These are phyloP conservation scores for Xylariaceae sp. DNA, from an alignment of 2,329 filamentous ascomycete genomes.

Conservation along the genomic window DNA sequence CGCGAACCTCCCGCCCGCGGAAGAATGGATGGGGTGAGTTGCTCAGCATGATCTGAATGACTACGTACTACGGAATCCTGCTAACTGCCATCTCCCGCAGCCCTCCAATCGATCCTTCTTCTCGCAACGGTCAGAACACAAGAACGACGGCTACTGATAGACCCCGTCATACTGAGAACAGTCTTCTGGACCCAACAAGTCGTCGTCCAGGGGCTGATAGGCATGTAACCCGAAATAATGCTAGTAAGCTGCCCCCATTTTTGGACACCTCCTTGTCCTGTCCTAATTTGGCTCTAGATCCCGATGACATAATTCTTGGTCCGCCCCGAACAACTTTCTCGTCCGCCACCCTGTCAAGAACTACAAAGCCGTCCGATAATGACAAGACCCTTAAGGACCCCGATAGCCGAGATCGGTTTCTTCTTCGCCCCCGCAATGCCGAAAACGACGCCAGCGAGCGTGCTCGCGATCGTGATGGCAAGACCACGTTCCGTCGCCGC, in stretches of 20 bases:
- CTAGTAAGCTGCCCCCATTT: conserved; percentile 42
- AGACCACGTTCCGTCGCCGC: conserved; percentile 47
- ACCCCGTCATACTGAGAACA: conserved; percentile 40
- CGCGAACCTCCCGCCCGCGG: conserved; percentile 69
- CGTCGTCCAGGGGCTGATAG: conserved; percentile 49
- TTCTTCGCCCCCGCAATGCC: conserved; percentile 49
- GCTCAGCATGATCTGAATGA: background rate
- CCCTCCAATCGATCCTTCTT: conserved; percentile 40
- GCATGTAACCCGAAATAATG: conserved; percentile 50
- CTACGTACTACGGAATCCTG: conserved; percentile 2
- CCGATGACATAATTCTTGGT: conserved; percentile 79
- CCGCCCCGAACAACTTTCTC: conserved; percentile 79
- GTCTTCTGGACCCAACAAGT: conserved; percentile 45
- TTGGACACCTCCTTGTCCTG: conserved; percentile 11
- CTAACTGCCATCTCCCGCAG: conserved; percentile 30
- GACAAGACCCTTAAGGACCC: conserved; percentile 50
- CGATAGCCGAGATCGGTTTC: conserved; percentile 54
- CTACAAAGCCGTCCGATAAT: conserved; percentile 44
- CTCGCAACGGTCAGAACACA: conserved; percentile 38
- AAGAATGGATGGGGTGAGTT: conserved; percentile 94
- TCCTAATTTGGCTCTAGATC: conserved; percentile 42
- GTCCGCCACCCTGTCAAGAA: conserved; percentile 59
- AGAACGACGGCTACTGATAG: conserved; percentile 41
- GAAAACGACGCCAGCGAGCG: conserved; percentile 41
- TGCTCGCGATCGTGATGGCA: conserved; percentile 40